A percentile compares a stretch with the other conserved stretches of the same genome.
Conservation (phyloP, 345 rosid species). For the Rhodomyrtus tomentosa region DNA sequence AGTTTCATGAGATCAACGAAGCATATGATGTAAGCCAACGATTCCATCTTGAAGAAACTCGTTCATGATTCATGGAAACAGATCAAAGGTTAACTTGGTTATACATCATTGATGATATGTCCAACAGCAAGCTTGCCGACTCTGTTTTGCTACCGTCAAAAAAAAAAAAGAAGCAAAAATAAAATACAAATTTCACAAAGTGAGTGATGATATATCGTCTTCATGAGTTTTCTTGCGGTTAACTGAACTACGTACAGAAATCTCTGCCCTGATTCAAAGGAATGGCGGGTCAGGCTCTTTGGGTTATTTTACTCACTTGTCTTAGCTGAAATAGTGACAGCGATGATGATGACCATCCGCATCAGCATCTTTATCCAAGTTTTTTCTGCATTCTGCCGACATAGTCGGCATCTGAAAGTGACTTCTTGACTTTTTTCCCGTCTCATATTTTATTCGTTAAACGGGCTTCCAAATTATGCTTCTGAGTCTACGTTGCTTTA, state of each 20-base stretch:
- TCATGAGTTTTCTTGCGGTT: too few relatives aligned
- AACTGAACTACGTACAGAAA: background rate
- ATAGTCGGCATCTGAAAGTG: background rate
- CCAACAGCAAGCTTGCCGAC: background rate
- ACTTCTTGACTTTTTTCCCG: background rate
- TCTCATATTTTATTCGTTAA: background rate
- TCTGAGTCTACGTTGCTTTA: background rate
- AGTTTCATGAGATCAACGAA: conserved; percentile 67
- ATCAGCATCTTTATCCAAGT: background rate
- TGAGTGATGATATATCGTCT: background rate
- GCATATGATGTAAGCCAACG: conserved; percentile 53
- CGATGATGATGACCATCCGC: background rate
- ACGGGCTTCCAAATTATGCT: background rate
- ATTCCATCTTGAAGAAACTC: background rate
- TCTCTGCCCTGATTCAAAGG: background rate
- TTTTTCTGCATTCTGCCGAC: background rate
- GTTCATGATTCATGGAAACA: background rate
- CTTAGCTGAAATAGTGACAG: background rate
- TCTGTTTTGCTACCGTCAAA: background rate
- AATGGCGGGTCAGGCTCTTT: background rate
- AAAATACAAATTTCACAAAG: background rate
- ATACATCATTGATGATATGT: background rate
- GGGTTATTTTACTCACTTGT: background rate
- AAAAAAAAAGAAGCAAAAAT: background rate
- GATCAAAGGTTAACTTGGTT: background rate